Evolutionary conservation across 257 asterid genomes (phyloP).

Genomic region (Coffea canephora): DNA sequence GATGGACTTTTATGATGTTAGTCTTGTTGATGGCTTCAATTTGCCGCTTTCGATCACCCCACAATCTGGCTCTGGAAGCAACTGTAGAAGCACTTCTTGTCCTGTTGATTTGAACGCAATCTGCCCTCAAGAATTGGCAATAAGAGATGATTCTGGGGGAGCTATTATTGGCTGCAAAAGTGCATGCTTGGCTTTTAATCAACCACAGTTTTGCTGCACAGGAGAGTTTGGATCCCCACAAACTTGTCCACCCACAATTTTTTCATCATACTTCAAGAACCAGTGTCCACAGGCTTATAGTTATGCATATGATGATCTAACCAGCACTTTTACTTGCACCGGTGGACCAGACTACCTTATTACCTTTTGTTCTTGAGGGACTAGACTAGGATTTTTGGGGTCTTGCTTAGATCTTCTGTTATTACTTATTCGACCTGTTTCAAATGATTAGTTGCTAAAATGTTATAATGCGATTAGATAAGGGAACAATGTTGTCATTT

Average conservation of each 20-base stretch:
- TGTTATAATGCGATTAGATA: too few species aligned
- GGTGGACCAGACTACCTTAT: constrained; percentile 32
- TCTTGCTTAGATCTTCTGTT: neutral
- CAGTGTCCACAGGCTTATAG: constrained; percentile 57
- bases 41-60: constrained; percentile 33
- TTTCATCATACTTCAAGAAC: constrained; percentile 36
- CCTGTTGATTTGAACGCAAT: constrained; percentile 26
- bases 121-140: constrained; percentile 36
- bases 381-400: neutral
- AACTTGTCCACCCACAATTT: constrained; percentile 37
- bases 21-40: constrained; percentile 57
- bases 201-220: constrained; percentile 49
- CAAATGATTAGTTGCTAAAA: neutral
- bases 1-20: constrained; percentile 45
- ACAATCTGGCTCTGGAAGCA: constrained; percentile 10
- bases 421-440: neutral
- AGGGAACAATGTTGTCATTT: too few species aligned
- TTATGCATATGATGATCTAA: constrained; percentile 52
- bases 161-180: constrained; percentile 46
- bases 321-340: constrained; percentile 48
- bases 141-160: neutral
- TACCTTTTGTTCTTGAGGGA: constrained; percentile 41
- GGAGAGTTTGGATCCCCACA: constrained; percentile 30
- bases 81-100: constrained; percentile 16
- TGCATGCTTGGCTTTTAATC: constrained; percentile 40